phyloP scores from a whole-genome alignment of 1,139 yeast genomes.

The Kluyveromyces sp. region DNA sequence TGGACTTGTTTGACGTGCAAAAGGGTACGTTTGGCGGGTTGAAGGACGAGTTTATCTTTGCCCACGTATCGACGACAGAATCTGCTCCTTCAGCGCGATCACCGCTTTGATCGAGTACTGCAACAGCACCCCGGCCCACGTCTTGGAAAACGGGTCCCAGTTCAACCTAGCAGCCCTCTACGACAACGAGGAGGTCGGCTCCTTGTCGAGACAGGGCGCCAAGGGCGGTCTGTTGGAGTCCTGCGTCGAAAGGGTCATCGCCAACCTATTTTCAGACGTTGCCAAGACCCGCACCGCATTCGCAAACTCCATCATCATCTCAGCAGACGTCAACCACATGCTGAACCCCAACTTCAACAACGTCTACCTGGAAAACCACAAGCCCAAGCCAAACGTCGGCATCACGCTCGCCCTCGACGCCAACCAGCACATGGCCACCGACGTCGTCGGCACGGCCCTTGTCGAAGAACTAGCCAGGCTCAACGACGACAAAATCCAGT shows the following conservation, averaged over 20 bases:
- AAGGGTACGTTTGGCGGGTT: conserved; percentile 55
- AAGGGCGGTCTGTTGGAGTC: conserved; percentile 45
- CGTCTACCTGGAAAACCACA: conserved; percentile 64
- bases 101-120: conserved; percentile 41
- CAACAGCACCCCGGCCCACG: conserved; percentile 12
- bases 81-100: conserved; percentile 56
- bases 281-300: conserved; percentile 32
- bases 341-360: conserved; percentile 54
- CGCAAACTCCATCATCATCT: conserved; percentile 51
- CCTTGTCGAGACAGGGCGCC: conserved; percentile 51
- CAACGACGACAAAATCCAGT: conserved; percentile 58
- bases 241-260: conserved; percentile 36
- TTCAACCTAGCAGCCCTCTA: conserved; percentile 47
- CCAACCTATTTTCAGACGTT: conserved; percentile 17
- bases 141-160: conserved; percentile 25
- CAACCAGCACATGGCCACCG: conserved; percentile 77
- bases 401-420: conserved; percentile 64
- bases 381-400: conserved; percentile 74
- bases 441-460: conserved; percentile 59
- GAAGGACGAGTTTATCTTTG: conserved; percentile 51
- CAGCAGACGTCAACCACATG: conserved; percentile 63
- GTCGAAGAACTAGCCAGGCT: conserved; percentile 55
- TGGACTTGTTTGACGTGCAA: conserved; percentile 60
- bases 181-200: conserved; percentile 61
- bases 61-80: conserved; percentile 63